Evolutionary conservation across 169 alveolate genomes (phyloP), one percentile per base, ranked within the genome.

Genomic region (Plasmodium relictum): DNA sequence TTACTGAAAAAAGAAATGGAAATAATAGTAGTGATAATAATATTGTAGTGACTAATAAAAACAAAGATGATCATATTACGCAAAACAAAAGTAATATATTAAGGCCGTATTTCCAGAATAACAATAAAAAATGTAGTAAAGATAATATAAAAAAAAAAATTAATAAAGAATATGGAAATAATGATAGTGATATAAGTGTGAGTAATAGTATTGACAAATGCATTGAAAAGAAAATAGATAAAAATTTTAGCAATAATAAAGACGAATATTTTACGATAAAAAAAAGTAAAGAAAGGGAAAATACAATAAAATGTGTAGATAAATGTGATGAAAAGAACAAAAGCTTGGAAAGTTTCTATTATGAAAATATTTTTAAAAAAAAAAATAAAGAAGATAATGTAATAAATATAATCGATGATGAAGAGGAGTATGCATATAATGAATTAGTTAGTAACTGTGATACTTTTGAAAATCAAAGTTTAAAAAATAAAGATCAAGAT

Each of bases 361-460:
- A 71, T 39, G 54, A 71, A 20, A 7, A 71, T 16, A 71, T 71
- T 71, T 71, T 71, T 71, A 62, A 71, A 39, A 44, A 71, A 12
- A 54, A 18, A 12, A 54, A 54, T 16, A 54, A 54, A n/a, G 8
- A 7, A 18, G 22, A 54, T 54, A 8, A 2, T 3, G 22, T 12
- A 54, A 54, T 22, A 54, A 54, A 54, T 54, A 14, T 54, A 3
- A 3, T 3, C 9, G 22, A 54, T 6, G 20, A 54, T 10, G 0
- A 2, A 0, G 39, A 31, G 3, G 39, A 31, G 39, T 31, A 31
- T 31, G 3, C 39, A 31, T 31, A 31, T 31, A 54, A 54, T 16
- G 63, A 54, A 54, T 18, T 18, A 54, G 6, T 12, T 54, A n/a
- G 22, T 54, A 54, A 54, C 22, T 1, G 3, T 31, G 39, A 31